These are phyloP conservation scores for Podila horticola DNA, from an alignment of 192 early-diverging fungal genomes.

Conservation along the genomic window DNA sequence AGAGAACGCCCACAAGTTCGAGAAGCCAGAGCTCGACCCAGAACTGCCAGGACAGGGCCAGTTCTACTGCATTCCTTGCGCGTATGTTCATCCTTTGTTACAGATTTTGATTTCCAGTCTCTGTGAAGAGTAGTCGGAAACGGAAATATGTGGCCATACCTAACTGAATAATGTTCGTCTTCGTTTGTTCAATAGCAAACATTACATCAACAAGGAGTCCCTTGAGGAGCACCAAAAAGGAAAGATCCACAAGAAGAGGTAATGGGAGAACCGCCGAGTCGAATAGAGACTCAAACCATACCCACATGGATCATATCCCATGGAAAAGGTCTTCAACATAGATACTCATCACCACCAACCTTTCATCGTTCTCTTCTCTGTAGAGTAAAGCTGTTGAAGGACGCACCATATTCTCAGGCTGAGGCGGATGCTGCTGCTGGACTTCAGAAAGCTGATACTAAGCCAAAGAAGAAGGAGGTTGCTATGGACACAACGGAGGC, in stretches of 20 bases:
- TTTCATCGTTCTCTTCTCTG: constrained; percentile 3
- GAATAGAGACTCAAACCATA: too few species aligned
- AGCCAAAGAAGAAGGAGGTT: constrained; percentile 41
- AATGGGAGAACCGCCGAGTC: not conserved
- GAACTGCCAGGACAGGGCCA: constrained; percentile 93
- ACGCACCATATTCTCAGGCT: constrained; percentile 88
- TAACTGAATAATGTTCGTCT: too few species aligned
- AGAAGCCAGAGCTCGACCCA: constrained; percentile 72
- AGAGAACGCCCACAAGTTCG: constrained; percentile 70
- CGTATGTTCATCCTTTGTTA: constrained; percentile 50
- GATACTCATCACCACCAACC: not conserved
- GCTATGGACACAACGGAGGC: constrained; percentile 20
- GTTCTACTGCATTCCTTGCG: constrained; percentile 89
- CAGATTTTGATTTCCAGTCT: not conserved
- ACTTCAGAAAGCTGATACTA: constrained; percentile 66
- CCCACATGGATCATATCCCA: not conserved
- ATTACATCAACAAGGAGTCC: constrained; percentile 75
- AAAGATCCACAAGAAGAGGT: constrained; percentile 88
- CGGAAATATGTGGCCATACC: too few species aligned
- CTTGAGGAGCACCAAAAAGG: constrained; percentile 75
- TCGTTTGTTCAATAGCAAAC: constrained; percentile 53
- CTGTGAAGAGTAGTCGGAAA: too few species aligned
- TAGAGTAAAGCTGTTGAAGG: constrained; percentile 85
- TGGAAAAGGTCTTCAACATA: too few species aligned
- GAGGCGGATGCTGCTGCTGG: constrained; percentile 84